Evolutionary conservation across 257 asterid genomes (phyloP).

Genomic region (Gentiana dahurica): DNA sequence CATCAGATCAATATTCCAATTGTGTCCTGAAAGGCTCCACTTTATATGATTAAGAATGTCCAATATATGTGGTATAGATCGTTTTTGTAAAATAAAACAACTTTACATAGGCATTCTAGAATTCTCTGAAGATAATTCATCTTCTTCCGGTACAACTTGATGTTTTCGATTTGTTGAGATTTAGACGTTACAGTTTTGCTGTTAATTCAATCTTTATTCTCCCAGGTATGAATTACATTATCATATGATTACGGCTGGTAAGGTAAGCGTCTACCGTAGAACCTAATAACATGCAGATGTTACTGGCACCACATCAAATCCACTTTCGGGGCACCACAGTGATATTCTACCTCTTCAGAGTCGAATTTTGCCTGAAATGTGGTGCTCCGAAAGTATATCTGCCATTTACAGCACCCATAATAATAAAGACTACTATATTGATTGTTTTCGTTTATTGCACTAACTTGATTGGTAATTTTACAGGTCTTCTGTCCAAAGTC

Average conservation of each 20-base stretch:
- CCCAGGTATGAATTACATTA: constrained; percentile 75
- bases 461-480: constrained; percentile 1
- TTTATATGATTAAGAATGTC: too few species aligned
- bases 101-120: too few species aligned
- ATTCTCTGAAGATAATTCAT: background rate
- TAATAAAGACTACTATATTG: background rate
- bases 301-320: too few species aligned
- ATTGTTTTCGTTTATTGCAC: background rate
- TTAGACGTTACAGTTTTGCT: constrained; percentile 4
- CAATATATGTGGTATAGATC: too few species aligned
- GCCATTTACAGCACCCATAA: background rate
- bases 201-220: constrained; percentile 9
- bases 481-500: constrained; percentile 80
- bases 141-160: constrained; percentile 8
- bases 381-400: too few species aligned
- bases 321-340: too few species aligned
- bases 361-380: too few species aligned
- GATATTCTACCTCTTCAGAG: too few species aligned
- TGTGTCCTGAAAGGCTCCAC: too few species aligned
- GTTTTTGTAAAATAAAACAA: too few species aligned
- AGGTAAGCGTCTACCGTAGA: constrained; percentile 27
- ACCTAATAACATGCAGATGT: too few species aligned
- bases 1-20: too few species aligned
- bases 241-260: constrained; percentile 77
- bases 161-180: constrained; percentile 1